Evolutionary conservation across 495 filamentous ascomycete species (phyloP).

Genomic region (Lophiostoma macrostomum): DNA sequence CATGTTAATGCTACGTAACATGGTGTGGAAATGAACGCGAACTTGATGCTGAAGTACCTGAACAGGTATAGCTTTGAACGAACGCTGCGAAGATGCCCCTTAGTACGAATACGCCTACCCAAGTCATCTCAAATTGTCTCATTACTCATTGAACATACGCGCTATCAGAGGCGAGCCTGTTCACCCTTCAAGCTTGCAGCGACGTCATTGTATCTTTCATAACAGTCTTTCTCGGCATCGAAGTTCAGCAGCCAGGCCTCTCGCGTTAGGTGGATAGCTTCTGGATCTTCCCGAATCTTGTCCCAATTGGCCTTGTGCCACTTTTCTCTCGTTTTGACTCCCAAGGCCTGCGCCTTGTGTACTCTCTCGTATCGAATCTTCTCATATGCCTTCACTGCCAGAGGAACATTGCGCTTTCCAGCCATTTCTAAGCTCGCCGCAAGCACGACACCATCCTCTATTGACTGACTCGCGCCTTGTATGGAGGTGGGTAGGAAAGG

Average conservation of each 20-base stretch:
- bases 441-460: conserved; percentile 40
- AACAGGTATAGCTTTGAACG: too few relatives aligned
- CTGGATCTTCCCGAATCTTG: conserved; percentile 37
- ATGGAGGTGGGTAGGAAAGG: conserved; percentile 41
- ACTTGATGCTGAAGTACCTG: too few relatives aligned
- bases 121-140: too few relatives aligned
- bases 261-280: conserved; percentile 36
- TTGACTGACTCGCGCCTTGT: conserved; percentile 40
- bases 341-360: conserved; percentile 36
- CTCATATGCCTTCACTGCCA: conserved; percentile 34
- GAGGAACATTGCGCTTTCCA: conserved; percentile 18
- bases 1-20: too few relatives aligned
- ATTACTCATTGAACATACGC: neutral
- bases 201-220: conserved; percentile 25
- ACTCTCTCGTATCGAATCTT: conserved; percentile 40
- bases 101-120: too few relatives aligned
- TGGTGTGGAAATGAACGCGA: too few relatives aligned
- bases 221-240: conserved; percentile 39
- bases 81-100: too few relatives aligned
- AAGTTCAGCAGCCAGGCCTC: conserved; percentile 39
- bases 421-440: conserved; percentile 38
- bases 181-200: conserved; percentile 1
- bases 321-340: conserved; percentile 36
- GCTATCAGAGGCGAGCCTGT: conserved; percentile 4
- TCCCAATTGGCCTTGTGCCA: conserved; percentile 43